Evolutionary conservation across 441 rosid species (phyloP).

Genomic region (Flueggea neowawraea): DNA sequence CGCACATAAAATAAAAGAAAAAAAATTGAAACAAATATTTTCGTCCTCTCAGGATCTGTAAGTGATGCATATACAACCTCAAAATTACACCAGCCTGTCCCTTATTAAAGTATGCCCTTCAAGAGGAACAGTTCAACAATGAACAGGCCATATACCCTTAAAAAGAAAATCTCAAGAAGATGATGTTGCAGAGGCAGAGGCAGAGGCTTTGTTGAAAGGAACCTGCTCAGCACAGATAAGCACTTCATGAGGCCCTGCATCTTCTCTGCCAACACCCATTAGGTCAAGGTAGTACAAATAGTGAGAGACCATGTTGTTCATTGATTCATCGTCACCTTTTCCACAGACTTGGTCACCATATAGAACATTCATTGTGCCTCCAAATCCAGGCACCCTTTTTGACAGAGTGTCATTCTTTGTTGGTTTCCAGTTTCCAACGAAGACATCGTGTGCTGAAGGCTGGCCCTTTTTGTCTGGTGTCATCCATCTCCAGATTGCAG

Average conservation of each 20-base stretch:
- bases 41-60: too few relatives aligned
- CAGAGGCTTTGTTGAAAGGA: slow-evolving; percentile 33
- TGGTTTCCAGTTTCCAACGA: slow-evolving; percentile 74
- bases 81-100: slow-evolving; percentile 9
- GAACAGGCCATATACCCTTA: neutral
- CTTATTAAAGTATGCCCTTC: slow-evolving; percentile 8
- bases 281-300: slow-evolving; percentile 62
- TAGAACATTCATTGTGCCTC: slow-evolving; percentile 66
- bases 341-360: slow-evolving; percentile 67
- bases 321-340: slow-evolving; percentile 53
- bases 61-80: neutral
- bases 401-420: slow-evolving; percentile 67
- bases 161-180: slow-evolving; percentile 31
- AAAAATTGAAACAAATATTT: too few relatives aligned
- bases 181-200: slow-evolving; percentile 27
- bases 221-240: slow-evolving; percentile 59
- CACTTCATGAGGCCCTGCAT: slow-evolving; percentile 66
- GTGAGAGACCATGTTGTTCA: slow-evolving; percentile 65
- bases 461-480: slow-evolving; percentile 54
- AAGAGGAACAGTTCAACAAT: slow-evolving; percentile 9
- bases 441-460: slow-evolving; percentile 68
- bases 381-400: slow-evolving; percentile 66
- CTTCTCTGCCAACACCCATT: slow-evolving; percentile 72
- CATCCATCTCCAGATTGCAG: slow-evolving; percentile 81
- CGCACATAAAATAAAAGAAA: too few relatives aligned